Evolutionary conservation across 2,329 filamentous ascomycete genomes (phyloP), one percentile per base, ranked within the genome.

Genomic region (Teratosphaeria zuluensis): DNA sequence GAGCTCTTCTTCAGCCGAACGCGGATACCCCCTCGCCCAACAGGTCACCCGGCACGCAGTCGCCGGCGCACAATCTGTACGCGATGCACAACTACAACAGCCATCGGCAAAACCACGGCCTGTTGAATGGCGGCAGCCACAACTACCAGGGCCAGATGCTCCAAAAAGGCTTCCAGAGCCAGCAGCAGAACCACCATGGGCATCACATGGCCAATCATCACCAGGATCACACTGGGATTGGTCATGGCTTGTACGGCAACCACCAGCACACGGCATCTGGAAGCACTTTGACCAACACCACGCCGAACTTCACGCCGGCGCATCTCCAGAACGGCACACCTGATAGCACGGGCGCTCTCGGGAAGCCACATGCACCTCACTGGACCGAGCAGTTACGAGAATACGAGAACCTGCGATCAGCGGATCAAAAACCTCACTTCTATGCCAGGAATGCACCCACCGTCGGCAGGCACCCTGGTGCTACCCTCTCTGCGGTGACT

Each of bases 351-450:
- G 61, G 59, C 30, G 58, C 61, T 7, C 70, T 82, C 30, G 79
- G 77, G 62, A 83, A 84, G 61, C 78, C 81, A n/a, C 78, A 80
- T 64, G 84, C 79, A 63, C 82, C 84, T 64, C 88, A 95, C 73
- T 97, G 92, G 92, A 85, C 87, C 63, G 87, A 94, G 70, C 94
- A 99, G 75, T 75, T 96, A 64, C 85, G 88, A 46, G 69, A 71
- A 54, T 69, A 70, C 56, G 58, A 65, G 35, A 67, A 64, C 56
- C 57, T 70, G 51, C 66, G 62, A 58, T 62, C 64, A 55, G 66
- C 66, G 14, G 68, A 65, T 9, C 62, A 68, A 33, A 69, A 69
- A 58, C 81, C 82, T 72, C 77, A 89, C 80, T 80, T 94, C 73
- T 92, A 92, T 72, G 89, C 60, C 84, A 89, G 68, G 89, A 90